Evolutionary conservation across 768 basidiomycete genomes (phyloP).

Genomic region (Lepiota venenata): DNA sequence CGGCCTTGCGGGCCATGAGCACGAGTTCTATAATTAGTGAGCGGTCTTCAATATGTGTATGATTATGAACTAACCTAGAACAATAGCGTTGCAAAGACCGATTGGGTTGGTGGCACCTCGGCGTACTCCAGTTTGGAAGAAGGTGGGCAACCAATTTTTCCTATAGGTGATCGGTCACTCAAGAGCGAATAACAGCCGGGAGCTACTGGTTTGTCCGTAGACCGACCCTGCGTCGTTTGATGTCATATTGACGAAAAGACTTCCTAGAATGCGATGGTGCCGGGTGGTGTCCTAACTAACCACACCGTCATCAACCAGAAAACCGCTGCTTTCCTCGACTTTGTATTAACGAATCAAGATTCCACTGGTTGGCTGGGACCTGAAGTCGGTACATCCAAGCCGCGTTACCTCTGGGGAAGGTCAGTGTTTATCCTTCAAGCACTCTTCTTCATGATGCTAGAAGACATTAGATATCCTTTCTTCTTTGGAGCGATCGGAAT

Average conservation of each 20-base stretch:
- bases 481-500: slow-evolving; percentile 59
- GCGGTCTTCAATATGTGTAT: not conserved
- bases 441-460: not conserved
- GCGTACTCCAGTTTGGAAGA: slow-evolving; percentile 41
- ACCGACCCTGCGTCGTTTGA: not conserved
- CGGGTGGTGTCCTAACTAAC: slow-evolving; percentile 45
- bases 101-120: slow-evolving; percentile 39
- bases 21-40: slow-evolving; percentile 40
- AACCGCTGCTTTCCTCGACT: slow-evolving; percentile 45
- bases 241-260: not conserved
- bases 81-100: slow-evolving; percentile 34
- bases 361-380: slow-evolving; percentile 55
- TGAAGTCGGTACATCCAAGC: slow-evolving; percentile 49
- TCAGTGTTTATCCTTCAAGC: slow-evolving; percentile 13
- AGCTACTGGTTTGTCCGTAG: slow-evolving; percentile 56
- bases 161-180: not conserved
- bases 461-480: slow-evolving; percentile 44
- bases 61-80: not conserved
- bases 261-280: slow-evolving; percentile 46
- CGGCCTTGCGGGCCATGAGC: slow-evolving; percentile 40
- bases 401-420: slow-evolving; percentile 54
- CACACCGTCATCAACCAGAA: slow-evolving; percentile 42
- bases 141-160: slow-evolving; percentile 21
- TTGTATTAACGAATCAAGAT: slow-evolving; percentile 50
- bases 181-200: slow-evolving; percentile 32